phyloP scores from a whole-genome alignment of 2,329 filamentous ascomycete genomes.

The Sporothrix luriei region DNA sequence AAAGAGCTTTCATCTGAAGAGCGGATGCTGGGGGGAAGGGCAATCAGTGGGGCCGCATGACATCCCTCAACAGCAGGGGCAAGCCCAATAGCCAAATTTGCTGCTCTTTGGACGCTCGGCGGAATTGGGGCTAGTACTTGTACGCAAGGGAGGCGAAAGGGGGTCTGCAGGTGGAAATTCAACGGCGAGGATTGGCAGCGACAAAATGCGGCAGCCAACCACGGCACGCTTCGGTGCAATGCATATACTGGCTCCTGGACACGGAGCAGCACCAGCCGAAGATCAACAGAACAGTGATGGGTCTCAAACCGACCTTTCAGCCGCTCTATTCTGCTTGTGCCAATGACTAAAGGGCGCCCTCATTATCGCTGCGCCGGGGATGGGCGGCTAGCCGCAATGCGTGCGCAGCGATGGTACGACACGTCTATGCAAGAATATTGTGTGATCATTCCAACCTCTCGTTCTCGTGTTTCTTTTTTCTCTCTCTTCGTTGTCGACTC shows the following conservation, averaged over 20 bases:
- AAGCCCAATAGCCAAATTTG: not conserved
- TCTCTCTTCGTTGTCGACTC: slow-evolving; percentile 7
- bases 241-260: not conserved
- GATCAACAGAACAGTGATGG: slow-evolving; percentile 3
- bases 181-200: slow-evolving; percentile 11
- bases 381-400: slow-evolving; percentile 12
- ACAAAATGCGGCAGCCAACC: slow-evolving; percentile 6
- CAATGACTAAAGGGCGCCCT: not conserved
- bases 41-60: slow-evolving; percentile 16
- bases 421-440: not conserved
- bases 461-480: not conserved
- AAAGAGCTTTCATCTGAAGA: not conserved
- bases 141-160: slow-evolving; percentile 19
- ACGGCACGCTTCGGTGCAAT: slow-evolving; percentile 8
- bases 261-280: not conserved
- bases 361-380: slow-evolving; percentile 9
- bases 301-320: not conserved
- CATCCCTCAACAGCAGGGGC: slow-evolving; percentile 13
- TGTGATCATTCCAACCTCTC: slow-evolving; percentile 1
- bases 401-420: slow-evolving; percentile 18
- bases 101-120: not conserved
- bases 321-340: no score
- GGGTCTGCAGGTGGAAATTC: slow-evolving; percentile 19
- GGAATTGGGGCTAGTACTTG: not conserved
- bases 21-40: not conserved